Base-by-base conservation (phyloP, 1,139 yeast species). In the Yamadazyma oceani region DNA sequence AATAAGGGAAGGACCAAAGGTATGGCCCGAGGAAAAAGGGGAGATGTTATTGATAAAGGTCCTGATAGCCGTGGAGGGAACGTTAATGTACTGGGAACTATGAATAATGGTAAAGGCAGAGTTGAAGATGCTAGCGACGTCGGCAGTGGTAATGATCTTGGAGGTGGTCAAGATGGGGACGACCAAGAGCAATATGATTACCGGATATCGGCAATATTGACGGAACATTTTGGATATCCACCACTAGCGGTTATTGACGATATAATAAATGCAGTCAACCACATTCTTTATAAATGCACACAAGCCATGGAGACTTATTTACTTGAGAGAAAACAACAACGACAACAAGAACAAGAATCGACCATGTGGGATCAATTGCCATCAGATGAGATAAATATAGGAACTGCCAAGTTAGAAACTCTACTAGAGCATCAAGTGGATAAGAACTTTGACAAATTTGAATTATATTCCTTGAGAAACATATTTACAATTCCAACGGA, bases 201-300 rank as follows among this genome's bases (percentile, higher is more conserved):
- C 27, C 34, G 46, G 17, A 34, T 40, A 2, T 26, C 40, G 9
- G 30, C 46, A 3, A 38, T 50, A 6, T 66, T 90, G 39, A 86
- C 96, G 0, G 97, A 89, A 57, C 96, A 88, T 55, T 65, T 90
- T 33, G 96, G 88, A 23, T 87, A 78, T 54, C 87, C 95, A 7
- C 96, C 97, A 0, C 73, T 89, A n/a, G 80, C 92, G 1, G 66
- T 89, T 17, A 76, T 90, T 6, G 97, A 90, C 54, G 96, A 89
- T 54, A 83, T 90, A 14, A 87, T 90, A 52, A 89, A 89, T 59
- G 87, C 90, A 1, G 95, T 87, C 17, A 89, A 90, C 53, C 89
- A 82, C 41, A 78, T 88, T 26, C 75, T 89, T 77, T 86, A 86
- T 62, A 82, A 84, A 50, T 86, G 96, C 51, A 83, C 92, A 0